These are phyloP conservation scores for Saussurea involucrata DNA, from an alignment of 129 eudicot genomes.

Conservation along the genomic window DNA sequence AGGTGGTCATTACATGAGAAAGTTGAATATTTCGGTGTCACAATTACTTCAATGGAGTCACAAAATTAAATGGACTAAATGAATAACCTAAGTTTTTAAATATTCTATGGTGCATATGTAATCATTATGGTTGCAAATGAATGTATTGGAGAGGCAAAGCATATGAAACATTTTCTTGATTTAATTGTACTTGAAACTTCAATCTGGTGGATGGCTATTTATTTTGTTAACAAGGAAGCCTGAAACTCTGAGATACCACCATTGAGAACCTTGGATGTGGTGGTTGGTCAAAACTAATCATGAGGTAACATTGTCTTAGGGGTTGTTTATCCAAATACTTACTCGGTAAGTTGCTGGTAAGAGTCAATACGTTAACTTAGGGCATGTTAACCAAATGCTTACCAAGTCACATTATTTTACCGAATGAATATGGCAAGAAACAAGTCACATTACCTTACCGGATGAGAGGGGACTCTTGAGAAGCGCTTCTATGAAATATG, in stretches of 20 bases:
- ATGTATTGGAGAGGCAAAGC: slow-evolving; percentile 39
- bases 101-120: slow-evolving; percentile 24
- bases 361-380: no score
- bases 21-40: slow-evolving; percentile 37
- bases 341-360: no score
- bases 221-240: slow-evolving; percentile 59
- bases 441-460: no score
- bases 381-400: no score
- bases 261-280: slow-evolving; percentile 46
- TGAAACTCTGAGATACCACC: slow-evolving; percentile 37
- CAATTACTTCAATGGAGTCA: no score
- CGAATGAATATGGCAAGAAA: no score
- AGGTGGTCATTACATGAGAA: slow-evolving; percentile 60
- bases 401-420: no score
- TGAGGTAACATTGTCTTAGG: slow-evolving; percentile 46
- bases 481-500: no score
- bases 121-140: slow-evolving; percentile 25
- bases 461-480: no score
- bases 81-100: not conserved
- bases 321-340: no score
- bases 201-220: slow-evolving; percentile 48
- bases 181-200: slow-evolving; percentile 47
- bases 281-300: slow-evolving; percentile 51
- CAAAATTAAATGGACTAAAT: not conserved
- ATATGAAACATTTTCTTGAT: slow-evolving; percentile 35